These are phyloP conservation scores for Inonotus obliquus DNA, from an alignment of 1,284 basidiomycete species.

Conservation along the genomic window DNA sequence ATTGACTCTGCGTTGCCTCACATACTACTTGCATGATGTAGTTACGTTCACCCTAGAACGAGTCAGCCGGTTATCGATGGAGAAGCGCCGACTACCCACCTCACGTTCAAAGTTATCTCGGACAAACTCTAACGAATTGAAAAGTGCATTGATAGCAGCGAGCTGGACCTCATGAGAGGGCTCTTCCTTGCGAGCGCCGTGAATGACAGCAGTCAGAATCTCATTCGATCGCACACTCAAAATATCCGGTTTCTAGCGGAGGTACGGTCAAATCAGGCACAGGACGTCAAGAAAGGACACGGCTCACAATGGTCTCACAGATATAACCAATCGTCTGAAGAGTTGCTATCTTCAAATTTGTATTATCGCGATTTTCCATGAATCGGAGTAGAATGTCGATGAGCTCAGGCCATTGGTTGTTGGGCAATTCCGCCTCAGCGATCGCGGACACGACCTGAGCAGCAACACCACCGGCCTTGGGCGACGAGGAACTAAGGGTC, in stretches of 20 bases:
- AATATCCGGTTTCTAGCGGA: conserved; percentile 80
- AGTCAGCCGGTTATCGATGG: conserved; percentile 9
- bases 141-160: conserved; percentile 91
- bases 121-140: conserved; percentile 97
- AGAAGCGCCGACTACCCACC: conserved; percentile 40
- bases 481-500: conserved; percentile 72
- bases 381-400: conserved; percentile 87
- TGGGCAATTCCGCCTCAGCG: conserved; percentile 89
- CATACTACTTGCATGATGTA: conserved; percentile 99
- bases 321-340: conserved; percentile 96
- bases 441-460: conserved; percentile 94
- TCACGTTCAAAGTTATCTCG: conserved; percentile 97
- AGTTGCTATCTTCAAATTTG: conserved; percentile 82
- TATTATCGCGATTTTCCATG: conserved; percentile 75
- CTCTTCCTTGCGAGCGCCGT: conserved; percentile 96
- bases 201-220: conserved; percentile 97
- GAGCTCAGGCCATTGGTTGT: conserved; percentile 85
- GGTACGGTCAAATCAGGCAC: conserved; percentile 8
- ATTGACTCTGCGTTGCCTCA: conserved; percentile 89
- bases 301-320: conserved; percentile 90
- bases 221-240: conserved; percentile 90
- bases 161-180: conserved; percentile 89
- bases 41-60: conserved; percentile 86
- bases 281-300: conserved; percentile 19
- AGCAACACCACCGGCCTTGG: conserved; percentile 80